Base-by-base conservation (phyloP, 148 eudicot genomes). In the Bassia scoparia region DNA sequence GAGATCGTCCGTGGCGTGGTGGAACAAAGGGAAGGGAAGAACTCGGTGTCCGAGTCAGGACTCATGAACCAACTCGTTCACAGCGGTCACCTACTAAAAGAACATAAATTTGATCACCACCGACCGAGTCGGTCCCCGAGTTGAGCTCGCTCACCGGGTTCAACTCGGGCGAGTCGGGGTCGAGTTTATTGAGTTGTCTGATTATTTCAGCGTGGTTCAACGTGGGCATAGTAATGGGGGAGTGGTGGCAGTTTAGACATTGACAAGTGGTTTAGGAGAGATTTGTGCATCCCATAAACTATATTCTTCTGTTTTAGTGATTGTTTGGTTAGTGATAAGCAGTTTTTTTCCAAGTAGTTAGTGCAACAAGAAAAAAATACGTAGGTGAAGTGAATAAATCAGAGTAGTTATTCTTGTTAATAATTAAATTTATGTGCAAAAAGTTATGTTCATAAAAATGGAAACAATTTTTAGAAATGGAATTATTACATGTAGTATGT, bases 41-140 rank as follows among this genome's bases (percentile, higher is more conserved):
- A 71, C 78, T 30, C 84, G 69, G 83, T 89, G 29, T 74, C 84
- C 10, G 97, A 92, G 87, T 80, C 88, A 11, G 80, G 77, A 2
- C 54, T 92, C 33, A 77, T 92, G 61, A 86, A 76, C 76, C 89
- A 88, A 71, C 89, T 92, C 77, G 83, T 83, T 38, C 83, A 79
- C 26, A 87, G 78, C 24, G 88, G 81, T 54, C 84, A 74, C 33
- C 7, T 87, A 5, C 27, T 85, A 3, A n/a, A 87, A 84, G 83
- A 86, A 75, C 18, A 83, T 90, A 0, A 80, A 85, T 2, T 27
- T 89, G 68, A 71, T 84, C 16, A 30, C 56, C 56, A 10, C 77
- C 84, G 20, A 21, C 61, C 12, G 96, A 88, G 85, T 63, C 86
- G 13, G 61, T 85, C 7, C 81, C 71, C 3, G 90, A 89, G 3